Conservation (phyloP, 192 early-diverging fungal genomes). For the Ambispora gerdemannii region DNA sequence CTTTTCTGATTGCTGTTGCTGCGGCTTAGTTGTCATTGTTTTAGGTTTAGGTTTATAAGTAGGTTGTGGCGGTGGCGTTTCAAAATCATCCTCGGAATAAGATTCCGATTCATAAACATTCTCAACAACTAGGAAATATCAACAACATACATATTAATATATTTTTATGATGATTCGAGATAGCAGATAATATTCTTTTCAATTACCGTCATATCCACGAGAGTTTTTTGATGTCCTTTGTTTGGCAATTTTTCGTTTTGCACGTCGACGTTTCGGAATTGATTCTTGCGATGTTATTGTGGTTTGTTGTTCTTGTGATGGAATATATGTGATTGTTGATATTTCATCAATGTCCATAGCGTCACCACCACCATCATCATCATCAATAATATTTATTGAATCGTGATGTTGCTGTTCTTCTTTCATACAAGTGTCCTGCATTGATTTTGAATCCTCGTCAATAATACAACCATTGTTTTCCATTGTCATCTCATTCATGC, state of each 20-base stretch:
- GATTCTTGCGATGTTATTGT: neutral
- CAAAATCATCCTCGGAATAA: neutral
- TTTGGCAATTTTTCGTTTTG: neutral
- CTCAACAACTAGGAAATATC: neutral
- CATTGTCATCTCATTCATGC: neutral
- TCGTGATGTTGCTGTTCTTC: neutral
- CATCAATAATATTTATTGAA: neutral
- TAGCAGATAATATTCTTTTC: too few relatives aligned
- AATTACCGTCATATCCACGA: neutral
- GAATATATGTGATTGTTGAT: neutral
- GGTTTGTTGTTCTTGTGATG: neutral
- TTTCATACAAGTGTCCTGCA: neutral
- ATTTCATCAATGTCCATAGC: too few relatives aligned
- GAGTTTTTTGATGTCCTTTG: neutral
- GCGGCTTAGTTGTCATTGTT: neutral
- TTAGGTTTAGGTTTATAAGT: neutral
- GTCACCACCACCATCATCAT: neutral
- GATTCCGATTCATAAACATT: constrained; percentile 1
- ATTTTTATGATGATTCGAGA: too few relatives aligned
- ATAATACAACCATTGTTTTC: neutral
- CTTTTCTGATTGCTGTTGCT: neutral
- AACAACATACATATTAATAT: too few relatives aligned
- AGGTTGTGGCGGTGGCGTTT: neutral
- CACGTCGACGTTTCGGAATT: neutral
- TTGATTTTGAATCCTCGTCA: neutral